Percentiles rank a stretch among this genome's conserved stretches.
Evolutionary conservation across 2,329 filamentous ascomycete genomes (phyloP).

Genomic region (Colletotrichum horii): DNA sequence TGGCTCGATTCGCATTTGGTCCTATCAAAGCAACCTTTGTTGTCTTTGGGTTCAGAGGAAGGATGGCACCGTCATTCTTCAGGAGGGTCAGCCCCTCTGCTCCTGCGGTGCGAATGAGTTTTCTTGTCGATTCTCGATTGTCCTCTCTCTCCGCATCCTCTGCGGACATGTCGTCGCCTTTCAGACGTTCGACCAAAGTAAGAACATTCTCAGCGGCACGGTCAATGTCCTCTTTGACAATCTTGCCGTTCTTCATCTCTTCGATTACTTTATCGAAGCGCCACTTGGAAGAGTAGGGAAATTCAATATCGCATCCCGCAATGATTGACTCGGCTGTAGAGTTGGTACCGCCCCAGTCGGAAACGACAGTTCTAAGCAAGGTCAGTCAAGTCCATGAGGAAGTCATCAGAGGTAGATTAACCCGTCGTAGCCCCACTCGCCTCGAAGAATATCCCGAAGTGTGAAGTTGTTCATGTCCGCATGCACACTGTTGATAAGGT

Average conservation of each 20-base stretch:
- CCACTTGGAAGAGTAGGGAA: constrained; percentile 61
- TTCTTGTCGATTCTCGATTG: constrained; percentile 61
- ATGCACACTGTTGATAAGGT: constrained; percentile 68
- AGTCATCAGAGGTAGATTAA: constrained; percentile 30
- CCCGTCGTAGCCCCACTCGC: constrained; percentile 69
- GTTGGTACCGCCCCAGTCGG: constrained; percentile 64
- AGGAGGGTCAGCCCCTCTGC: constrained; percentile 67
- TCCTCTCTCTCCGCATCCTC: constrained; percentile 64
- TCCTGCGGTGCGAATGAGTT: constrained; percentile 65
- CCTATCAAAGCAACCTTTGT: constrained; percentile 70
- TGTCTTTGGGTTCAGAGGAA: constrained; percentile 61
- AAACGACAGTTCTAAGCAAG: constrained; percentile 55
- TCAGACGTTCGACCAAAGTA: constrained; percentile 64
- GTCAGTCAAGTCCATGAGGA: not conserved
- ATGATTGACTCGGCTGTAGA: constrained; percentile 60
- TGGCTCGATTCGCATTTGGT: constrained; percentile 70
- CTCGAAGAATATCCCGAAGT: constrained; percentile 61
- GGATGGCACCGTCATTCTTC: constrained; percentile 65
- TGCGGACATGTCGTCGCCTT: constrained; percentile 60
- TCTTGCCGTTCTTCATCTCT: constrained; percentile 53
- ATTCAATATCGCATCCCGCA: constrained; percentile 63
- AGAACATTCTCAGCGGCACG: constrained; percentile 65
- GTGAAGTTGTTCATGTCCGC: constrained; percentile 61
- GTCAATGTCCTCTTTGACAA: constrained; percentile 57
- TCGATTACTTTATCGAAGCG: constrained; percentile 61